These are phyloP conservation scores for Podaxis rugospora DNA, from an alignment of 768 basidiomycete genomes.

Conservation along the genomic window DNA sequence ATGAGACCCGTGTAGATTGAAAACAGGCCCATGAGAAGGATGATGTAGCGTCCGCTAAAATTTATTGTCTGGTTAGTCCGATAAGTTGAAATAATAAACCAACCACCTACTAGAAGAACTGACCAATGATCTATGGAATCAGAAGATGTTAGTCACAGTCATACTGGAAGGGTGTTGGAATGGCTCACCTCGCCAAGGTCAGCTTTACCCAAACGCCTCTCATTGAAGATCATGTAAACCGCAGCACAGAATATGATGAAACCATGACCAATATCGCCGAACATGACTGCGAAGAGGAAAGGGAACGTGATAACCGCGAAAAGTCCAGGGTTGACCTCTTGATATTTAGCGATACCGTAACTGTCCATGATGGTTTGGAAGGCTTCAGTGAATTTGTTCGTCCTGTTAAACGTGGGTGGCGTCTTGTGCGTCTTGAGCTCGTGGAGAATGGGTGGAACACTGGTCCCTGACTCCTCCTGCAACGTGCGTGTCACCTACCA, in stretches of 20 bases:
- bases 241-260: constrained; percentile 76
- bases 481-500: constrained; percentile 19
- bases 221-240: constrained; percentile 80
- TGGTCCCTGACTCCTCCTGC: constrained; percentile 88
- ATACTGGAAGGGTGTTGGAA: not conserved
- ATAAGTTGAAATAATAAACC: not conserved
- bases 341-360: constrained; percentile 91
- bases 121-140: constrained; percentile 62
- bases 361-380: constrained; percentile 99
- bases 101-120: constrained; percentile 84
- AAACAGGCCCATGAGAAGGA: constrained; percentile 96
- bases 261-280: constrained; percentile 98
- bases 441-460: constrained; percentile 86
- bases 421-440: constrained; percentile 87
- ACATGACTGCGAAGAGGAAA: constrained; percentile 99
- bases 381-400: constrained; percentile 93
- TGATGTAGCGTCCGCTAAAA: constrained; percentile 92
- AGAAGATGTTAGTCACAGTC: constrained; percentile 6
- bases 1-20: constrained; percentile 95
- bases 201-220: constrained; percentile 69
- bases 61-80: constrained; percentile 12
- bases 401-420: constrained; percentile 92
- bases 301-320: constrained; percentile 94
- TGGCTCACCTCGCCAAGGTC: constrained; percentile 68
- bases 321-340: constrained; percentile 95